phyloP scores from a whole-genome alignment of 345 rosid genomes.

The Sisymbrium irio region DNA sequence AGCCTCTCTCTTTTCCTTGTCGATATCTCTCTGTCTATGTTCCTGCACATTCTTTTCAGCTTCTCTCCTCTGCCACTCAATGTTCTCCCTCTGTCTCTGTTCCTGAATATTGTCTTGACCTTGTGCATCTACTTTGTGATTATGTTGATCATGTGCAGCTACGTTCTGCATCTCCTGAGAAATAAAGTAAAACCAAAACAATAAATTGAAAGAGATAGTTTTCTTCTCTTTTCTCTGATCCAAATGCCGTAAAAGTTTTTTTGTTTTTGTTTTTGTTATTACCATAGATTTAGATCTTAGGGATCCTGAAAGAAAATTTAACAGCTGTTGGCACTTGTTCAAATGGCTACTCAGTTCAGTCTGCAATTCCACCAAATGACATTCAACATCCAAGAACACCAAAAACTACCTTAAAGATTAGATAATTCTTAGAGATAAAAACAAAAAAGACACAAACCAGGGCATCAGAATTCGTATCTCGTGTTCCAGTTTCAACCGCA shows the following conservation, averaged over 20 bases:
- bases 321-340: conserved; percentile 86
- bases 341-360: conserved; percentile 71
- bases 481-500: conserved; percentile 41
- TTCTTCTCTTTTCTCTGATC: neutral
- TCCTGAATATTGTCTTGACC: no score
- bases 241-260: neutral
- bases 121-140: no score
- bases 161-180: no score
- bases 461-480: conserved; percentile 75
- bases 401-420: neutral
- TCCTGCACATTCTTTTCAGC: no score
- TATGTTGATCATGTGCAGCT: no score
- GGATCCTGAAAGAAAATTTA: conserved; percentile 73
- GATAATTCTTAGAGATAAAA: neutral
- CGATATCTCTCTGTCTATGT: no score
- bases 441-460: conserved; percentile 41
- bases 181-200: no score
- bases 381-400: conserved; percentile 13
- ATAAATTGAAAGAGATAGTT: no score
- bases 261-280: neutral
- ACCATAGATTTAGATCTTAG: conserved; percentile 67
- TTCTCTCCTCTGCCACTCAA: no score
- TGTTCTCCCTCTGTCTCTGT: no score
- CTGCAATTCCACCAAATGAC: conserved; percentile 11
- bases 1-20: no score